These are phyloP conservation scores for Mrakia frigida DNA, from an alignment of 768 basidiomycete species.

Conservation along the genomic window DNA sequence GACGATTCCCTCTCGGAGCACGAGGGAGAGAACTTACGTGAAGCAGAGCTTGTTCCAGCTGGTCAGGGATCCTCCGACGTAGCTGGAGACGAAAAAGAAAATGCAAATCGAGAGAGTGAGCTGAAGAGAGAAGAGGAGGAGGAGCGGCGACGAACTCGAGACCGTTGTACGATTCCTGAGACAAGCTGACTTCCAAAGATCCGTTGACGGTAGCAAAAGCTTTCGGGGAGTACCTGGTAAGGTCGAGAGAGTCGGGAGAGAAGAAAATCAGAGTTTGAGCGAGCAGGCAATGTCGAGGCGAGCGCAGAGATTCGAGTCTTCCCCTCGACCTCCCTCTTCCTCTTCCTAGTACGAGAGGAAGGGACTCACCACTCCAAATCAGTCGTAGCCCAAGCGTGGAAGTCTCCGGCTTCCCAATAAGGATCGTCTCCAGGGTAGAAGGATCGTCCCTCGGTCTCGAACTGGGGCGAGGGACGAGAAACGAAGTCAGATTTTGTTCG, in stretches of 20 bases:
- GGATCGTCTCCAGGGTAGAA: conserved; percentile 61
- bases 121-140: neutral
- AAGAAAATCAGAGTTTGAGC: no score
- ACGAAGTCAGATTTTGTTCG: neutral
- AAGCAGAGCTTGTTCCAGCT: conserved; percentile 79
- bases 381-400: conserved; percentile 33
- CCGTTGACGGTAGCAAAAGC: conserved; percentile 45
- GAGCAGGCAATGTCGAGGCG: no score
- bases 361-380: conserved; percentile 37
- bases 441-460: conserved; percentile 58
- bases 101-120: neutral
- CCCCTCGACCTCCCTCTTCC: neutral
- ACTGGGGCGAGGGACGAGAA: conserved; percentile 46
- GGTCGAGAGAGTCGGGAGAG: neutral
- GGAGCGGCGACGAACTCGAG: conserved; percentile 2
- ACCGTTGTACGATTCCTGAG: conserved; percentile 11
- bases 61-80: conserved; percentile 49
- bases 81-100: conserved; percentile 26
- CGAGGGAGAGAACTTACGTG: neutral
- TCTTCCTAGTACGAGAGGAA: neutral
- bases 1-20: no score
- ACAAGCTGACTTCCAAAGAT: conserved; percentile 38
- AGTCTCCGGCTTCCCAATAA: conserved; percentile 72
- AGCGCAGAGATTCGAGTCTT: no score
- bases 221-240: conserved; percentile 42